Evolutionary conservation across 169 alveolate genomes (phyloP), one percentile per base, ranked within the genome.

Genomic region (Cryptosporidium tyzzeri): DNA sequence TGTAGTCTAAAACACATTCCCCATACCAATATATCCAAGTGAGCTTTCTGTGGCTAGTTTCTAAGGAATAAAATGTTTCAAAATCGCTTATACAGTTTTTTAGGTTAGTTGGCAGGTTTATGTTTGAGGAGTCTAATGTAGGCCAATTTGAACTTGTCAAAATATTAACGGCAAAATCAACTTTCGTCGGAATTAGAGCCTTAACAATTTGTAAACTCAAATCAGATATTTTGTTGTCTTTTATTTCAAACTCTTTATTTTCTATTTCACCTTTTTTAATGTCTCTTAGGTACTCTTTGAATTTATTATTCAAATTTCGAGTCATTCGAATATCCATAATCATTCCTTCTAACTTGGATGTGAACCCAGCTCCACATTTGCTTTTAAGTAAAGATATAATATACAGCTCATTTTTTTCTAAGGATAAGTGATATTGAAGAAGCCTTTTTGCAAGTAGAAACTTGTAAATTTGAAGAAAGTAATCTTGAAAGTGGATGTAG

Each of bases 291-390:
- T 50, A 62, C 39, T 71, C 21, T n/a, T 71, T 62, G 67, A 92
- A 95, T 75, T 86, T 85, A 26, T 61, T 85, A 59, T 84, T 58
- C 29, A 91, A 67, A 23, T 87, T 96, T n/a, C 85, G 70, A 8
- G 95, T 95, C 23, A 74, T 67, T 26, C 69, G 84, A 71, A 89
- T 71, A 91, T 93, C 97, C 41, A 75, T 74, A 45, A 92, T 74
- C 98, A 92, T 93, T 35, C 98, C 98, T 91, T 96, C 98, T 53
- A 96, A 86, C 86, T 95, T 95, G 62, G 94, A 91, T 10, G 98
- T 96, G 91, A 94, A 95, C 70, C 95, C 95, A 3, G 97, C 95
- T 8, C 98, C 97, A 87, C 96, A 94, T 67, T 92, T 89, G 94
- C 93, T 92, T 91, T 95, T 96, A 84, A 96, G 91, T 84, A 93